Evolutionary conservation across 805 yeast species (phyloP), one percentile per base, ranked within the genome.

Genomic region (Cyberlindnera saturnus): DNA sequence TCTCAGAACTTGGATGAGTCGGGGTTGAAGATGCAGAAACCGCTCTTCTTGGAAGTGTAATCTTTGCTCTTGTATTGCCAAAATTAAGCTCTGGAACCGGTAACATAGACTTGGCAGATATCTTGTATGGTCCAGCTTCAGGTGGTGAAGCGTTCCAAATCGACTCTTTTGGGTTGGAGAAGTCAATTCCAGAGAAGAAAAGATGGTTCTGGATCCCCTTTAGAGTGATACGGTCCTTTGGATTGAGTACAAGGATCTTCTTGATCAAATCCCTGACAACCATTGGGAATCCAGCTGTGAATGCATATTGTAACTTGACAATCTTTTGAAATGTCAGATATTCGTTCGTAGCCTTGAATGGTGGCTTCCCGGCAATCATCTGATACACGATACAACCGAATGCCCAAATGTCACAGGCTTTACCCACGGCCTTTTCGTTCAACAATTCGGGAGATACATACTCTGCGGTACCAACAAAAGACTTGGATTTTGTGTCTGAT

Each of bases 321-420:
- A 86, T 83, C 57, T 86, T 86, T 58, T 86, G 95, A 59, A 86
- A 86, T 0, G 91, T 86, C 44, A 82, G 64, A 55, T 85, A 86
- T 57, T 86, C 95, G 57, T 85, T 86, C 0, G 88, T 73, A 2
- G 90, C 95, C 57, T 84, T 85, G 61, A 86, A 86, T 5, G 95
- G 95, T 1, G 97, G 93, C 49, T 74, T 77, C 0, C 97, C 96
- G 47, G 95, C 95, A 19, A 90, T 79, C 96, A 93, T 87, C 61
- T 93, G 98, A 62, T 86, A 93, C 0, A 93, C 63, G 7, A 93
- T 91, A 61, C 98, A 89, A 1, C 99, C 99, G 63, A 95, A 86
- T 10, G 98, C 91, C 99, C 99, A 93, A n/a, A 93, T 82, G 64
- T 93, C 99, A 40, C 96, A 86, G 1, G 97, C 89, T 53, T 80